Evolutionary conservation across 1,284 basidiomycete species (phyloP), one percentile per base, ranked within the genome.

Genomic region (Apiotrichum gracile): DNA sequence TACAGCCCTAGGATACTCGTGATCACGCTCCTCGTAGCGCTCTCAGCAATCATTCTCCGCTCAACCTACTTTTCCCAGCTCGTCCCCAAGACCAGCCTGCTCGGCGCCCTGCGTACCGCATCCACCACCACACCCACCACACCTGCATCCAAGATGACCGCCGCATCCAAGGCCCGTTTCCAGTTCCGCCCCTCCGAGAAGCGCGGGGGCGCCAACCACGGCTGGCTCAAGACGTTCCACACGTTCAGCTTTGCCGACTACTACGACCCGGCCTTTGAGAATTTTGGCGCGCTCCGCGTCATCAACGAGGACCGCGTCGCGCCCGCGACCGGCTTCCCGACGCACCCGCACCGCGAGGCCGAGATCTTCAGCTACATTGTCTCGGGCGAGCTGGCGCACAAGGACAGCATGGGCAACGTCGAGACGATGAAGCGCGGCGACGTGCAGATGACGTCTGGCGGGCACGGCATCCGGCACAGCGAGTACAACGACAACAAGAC

Each of bases 331-430:
- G 93, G 92, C 0, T 97, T 97, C 63, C 90, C 88, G 4, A 85
- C 84, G 0, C 91, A 97, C 60, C 80, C 70, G 10, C 93, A 97
- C 69, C 78, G 82, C 31, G 86, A 88, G 68, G 88, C 89, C 63
- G 91, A 97, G 68, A 97, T 97, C 62, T 96, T 93, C 77, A 86
- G 85, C 2, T 93, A 96, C 87, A 91, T 55, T 22, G 50, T 55
- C 43, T 62, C 59, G 37, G 75, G 75, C 48, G 66, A 73, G 55
- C 67, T 77, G 13, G 65, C 67, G 17, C 75, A 79, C 75, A 82
- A 85, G 74, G 91, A 97, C 75, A 86, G 83, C 5, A 88, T 96
- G 85, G 85, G 85, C 38, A 94, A 96, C 75, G 80, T 82, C 51
- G 93, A 97, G 76, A 78, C 91, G 52, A 82, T 96, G 67, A 84